Evolutionary conservation across 2,329 filamentous ascomycete genomes (phyloP), one percentile per base, ranked within the genome.

Genomic region (Fusarium succisae): DNA sequence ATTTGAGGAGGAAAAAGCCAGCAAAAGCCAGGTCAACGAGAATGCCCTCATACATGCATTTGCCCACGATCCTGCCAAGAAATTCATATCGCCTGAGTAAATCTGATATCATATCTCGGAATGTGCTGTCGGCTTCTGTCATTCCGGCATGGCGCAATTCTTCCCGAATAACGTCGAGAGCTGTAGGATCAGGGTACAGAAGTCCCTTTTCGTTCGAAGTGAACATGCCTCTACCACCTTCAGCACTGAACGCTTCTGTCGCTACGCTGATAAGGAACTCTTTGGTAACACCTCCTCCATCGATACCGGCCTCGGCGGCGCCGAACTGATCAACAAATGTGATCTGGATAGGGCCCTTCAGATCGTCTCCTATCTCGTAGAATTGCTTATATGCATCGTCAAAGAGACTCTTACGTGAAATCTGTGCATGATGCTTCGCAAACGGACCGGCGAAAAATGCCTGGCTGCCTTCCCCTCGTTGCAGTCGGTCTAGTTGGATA

Each of bases 11-110:
- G 84, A 99, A 99, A 85, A 99, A 99, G 1, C 94, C 92, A 2
- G 96, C 95, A 85, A 99, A 99, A 57, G 91, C 91, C 68, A 98
- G 92, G 82, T 99, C 95, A 53, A 98, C 92, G 7, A 99, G 87
- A 50, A 99, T 98, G 2, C 95, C 95, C 84, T 99, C 96, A 80
- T 99, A 99, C 79, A 99, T 87, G 82, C 96, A 99, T 81, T 99
- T 99, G 17, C 96, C 96, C 32, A 99, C 92, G 35, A 99, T 90
- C 8, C 96, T 92, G 3, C 96, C 96, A 0, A 98, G 86, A 75
- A 99, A 99, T 79, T 98, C 95, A 79, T 94, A 98, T 20, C 91
- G 90, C 70, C 89, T 89, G 10, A 96, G 85, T 22, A 96, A 82
- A 35, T 91, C 87, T 8, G 83, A 81, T 55, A 94, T 85, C 5